Evolutionary conservation across 257 asterid species (phyloP).

Genomic region (Solanum megistacrolobum): DNA sequence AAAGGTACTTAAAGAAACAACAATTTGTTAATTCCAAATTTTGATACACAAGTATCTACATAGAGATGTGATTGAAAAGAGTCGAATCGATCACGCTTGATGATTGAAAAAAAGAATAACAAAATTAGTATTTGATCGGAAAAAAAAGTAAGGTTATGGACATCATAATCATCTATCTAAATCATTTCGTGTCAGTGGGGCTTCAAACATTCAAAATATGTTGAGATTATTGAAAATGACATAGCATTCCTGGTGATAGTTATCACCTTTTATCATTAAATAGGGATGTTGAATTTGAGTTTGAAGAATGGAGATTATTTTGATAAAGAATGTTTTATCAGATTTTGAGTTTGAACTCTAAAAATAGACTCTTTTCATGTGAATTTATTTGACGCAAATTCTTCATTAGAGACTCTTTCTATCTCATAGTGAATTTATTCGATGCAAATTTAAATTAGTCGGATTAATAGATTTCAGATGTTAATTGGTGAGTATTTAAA

Average conservation of each 20-base stretch:
- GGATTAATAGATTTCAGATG: not conserved
- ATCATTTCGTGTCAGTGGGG: not conserved
- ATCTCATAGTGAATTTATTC: not conserved
- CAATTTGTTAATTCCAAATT: not conserved
- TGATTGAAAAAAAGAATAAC: too few species aligned
- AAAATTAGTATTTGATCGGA: not conserved
- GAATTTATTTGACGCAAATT: not conserved
- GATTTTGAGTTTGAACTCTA: not conserved
- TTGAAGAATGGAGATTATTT: not conserved
- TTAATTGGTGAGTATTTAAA: too few species aligned
- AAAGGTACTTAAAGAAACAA: not conserved
- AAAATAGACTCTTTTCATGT: not conserved
- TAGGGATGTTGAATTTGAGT: not conserved
- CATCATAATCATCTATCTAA: not conserved
- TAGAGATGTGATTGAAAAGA: not conserved
- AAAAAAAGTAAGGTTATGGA: not conserved
- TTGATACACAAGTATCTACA: not conserved
- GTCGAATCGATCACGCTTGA: not conserved
- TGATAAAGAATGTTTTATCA: not conserved
- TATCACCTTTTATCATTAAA: not conserved
- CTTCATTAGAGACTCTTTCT: not conserved
- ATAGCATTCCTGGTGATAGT: not conserved
- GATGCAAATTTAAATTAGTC: not conserved
- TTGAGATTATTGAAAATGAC: not conserved
- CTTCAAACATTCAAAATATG: not conserved